Evolutionary conservation across 2,329 filamentous ascomycete genomes (phyloP).

Genomic region (Ambrosiella xylebori): DNA sequence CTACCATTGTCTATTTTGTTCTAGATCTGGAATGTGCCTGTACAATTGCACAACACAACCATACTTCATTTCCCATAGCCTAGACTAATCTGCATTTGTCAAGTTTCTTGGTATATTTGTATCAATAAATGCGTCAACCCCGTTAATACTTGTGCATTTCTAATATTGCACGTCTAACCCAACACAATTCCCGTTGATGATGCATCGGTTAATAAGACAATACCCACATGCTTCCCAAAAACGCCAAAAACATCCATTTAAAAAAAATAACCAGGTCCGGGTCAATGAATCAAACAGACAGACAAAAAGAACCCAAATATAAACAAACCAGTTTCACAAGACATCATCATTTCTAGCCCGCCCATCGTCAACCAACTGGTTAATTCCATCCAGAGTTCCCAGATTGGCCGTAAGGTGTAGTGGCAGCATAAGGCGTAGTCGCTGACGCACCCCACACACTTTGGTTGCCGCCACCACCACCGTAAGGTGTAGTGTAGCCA

Average conservation of each 20-base stretch:
- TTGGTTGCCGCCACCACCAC: constrained; percentile 34
- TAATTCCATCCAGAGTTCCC: constrained; percentile 15
- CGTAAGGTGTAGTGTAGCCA: constrained; percentile 55
- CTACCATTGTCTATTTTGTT: not conserved
- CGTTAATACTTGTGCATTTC: not conserved
- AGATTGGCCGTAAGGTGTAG: constrained; percentile 27
- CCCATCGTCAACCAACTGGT: not conserved
- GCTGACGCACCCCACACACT: constrained; percentile 45
- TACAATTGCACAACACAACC: not conserved
- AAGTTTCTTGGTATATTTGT: no score
- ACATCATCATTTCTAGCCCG: not conserved
- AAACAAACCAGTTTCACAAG: not conserved
- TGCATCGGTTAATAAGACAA: not conserved
- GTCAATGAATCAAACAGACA: not conserved
- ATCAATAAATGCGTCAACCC: no score
- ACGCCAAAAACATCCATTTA: constrained; percentile 5
- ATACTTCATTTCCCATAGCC: no score
- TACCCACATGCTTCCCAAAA: constrained; percentile 1
- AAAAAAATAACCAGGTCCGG: not conserved
- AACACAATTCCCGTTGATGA: not conserved
- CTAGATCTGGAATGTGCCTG: not conserved
- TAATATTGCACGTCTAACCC: not conserved
- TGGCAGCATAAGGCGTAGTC: constrained; percentile 27
- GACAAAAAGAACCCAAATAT: constrained; percentile 2
- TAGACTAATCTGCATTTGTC: no score